phyloP scores from a whole-genome alignment of 306 rosid genomes.

The Glycyrrhiza uralensis region DNA sequence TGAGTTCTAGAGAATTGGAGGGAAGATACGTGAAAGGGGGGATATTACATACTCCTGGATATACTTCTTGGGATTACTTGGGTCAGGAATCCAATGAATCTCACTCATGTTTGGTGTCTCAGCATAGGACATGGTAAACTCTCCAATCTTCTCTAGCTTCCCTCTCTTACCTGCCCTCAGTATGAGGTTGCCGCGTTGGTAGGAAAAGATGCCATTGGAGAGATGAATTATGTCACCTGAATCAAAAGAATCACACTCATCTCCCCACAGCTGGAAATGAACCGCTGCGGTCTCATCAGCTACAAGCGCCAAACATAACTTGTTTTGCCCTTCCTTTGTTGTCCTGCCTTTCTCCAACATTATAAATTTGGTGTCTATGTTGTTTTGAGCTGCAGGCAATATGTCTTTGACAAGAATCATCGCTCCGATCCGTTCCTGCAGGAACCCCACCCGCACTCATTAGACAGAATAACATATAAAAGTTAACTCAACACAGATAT shows the following conservation, averaged over 20 bases:
- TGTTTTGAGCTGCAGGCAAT: constrained; percentile 80
- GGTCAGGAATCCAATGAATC: constrained; percentile 67
- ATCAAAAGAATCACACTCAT: constrained; percentile 58
- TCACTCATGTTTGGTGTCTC: constrained; percentile 87
- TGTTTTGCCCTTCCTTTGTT: constrained; percentile 52
- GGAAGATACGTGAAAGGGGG: constrained; percentile 57
- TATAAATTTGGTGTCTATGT: constrained; percentile 67
- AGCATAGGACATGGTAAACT: constrained; percentile 56
- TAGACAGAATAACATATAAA: not conserved
- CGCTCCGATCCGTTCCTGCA: not conserved
- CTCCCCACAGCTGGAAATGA: constrained; percentile 86
- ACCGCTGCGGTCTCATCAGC: constrained; percentile 71
- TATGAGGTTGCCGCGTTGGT: constrained; percentile 44
- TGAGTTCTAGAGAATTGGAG: constrained; percentile 30
- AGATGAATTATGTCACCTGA: constrained; percentile 48
- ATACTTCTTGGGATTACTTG: constrained; percentile 39
- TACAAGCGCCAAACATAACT: constrained; percentile 54
- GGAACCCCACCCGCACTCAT: not conserved
- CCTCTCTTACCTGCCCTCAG: constrained; percentile 83
- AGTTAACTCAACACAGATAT: too few species aligned
- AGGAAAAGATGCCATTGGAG: constrained; percentile 59
- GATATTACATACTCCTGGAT: constrained; percentile 50
- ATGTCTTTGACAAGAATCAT: constrained; percentile 61
- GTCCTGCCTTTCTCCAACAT: constrained; percentile 58
- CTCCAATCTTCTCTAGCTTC: constrained; percentile 65